Percentiles rank a stretch among this genome's conserved stretches.
Evolutionary conservation across 2,329 filamentous ascomycete species (phyloP).

Genomic region (Escovopsis sp.): DNA sequence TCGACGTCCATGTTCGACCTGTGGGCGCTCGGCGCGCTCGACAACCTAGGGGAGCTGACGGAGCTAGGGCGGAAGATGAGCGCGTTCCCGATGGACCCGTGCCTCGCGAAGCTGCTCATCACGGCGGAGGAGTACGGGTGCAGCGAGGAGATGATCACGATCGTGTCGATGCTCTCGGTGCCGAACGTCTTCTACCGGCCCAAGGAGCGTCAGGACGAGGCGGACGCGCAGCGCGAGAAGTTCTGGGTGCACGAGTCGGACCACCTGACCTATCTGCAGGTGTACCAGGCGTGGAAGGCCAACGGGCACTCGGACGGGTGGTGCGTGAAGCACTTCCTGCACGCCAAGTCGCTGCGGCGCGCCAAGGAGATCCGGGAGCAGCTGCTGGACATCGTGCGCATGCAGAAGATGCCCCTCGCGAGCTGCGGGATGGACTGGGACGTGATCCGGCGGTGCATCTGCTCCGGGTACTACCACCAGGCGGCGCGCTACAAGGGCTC

Average conservation of each 20-base stretch:
- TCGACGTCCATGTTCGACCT: slow-evolving; percentile 94
- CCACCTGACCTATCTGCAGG: slow-evolving; percentile 86
- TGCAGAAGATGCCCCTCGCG: slow-evolving; percentile 75
- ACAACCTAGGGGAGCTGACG: slow-evolving; percentile 88
- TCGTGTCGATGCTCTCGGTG: slow-evolving; percentile 94
- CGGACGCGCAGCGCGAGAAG: slow-evolving; percentile 87
- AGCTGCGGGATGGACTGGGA: slow-evolving; percentile 97
- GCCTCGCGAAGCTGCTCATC: slow-evolving; percentile 85
- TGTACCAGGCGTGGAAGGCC: slow-evolving; percentile 87
- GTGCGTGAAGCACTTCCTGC: slow-evolving; percentile 87
- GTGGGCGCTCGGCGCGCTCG: slow-evolving; percentile 85
- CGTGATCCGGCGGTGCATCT: slow-evolving; percentile 87
- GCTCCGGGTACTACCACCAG: slow-evolving; percentile 95
- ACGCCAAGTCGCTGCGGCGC: slow-evolving; percentile 81
- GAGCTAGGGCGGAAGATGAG: slow-evolving; percentile 84
- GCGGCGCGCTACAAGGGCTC: slow-evolving; percentile 91
- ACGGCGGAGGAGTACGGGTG: slow-evolving; percentile 81
- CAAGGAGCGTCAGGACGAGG: slow-evolving; percentile 92
- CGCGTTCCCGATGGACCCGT: slow-evolving; percentile 94
- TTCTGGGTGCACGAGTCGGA: slow-evolving; percentile 98
- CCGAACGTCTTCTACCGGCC: slow-evolving; percentile 94
- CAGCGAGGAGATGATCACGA: slow-evolving; percentile 95
- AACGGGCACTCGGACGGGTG: slow-evolving; percentile 83
- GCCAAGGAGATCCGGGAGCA: slow-evolving; percentile 93
- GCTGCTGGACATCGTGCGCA: slow-evolving; percentile 81